Percentiles rank a stretch among this genome's conserved stretches.
phyloP scores from a whole-genome alignment of 768 basidiomycete genomes.

The Hypholoma fasciculare region DNA sequence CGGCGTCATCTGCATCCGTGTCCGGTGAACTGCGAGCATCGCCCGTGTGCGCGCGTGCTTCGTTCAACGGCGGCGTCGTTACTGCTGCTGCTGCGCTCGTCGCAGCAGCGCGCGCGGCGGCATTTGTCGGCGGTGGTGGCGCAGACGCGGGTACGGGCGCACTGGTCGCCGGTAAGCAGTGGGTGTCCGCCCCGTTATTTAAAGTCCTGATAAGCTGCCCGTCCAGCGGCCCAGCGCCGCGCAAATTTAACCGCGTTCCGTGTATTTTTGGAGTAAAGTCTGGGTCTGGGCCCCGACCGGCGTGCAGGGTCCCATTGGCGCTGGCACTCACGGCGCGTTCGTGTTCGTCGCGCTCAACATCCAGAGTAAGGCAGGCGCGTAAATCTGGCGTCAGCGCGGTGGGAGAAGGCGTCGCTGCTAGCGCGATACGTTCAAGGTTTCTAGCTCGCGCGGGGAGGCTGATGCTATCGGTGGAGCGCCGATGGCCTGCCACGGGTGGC shows the following conservation, averaged over 20 bases:
- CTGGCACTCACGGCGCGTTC: too few relatives aligned
- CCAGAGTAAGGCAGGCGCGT: too few relatives aligned
- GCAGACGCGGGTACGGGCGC: too few relatives aligned
- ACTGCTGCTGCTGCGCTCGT: too few relatives aligned
- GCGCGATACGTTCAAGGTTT: too few relatives aligned
- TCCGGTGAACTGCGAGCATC: too few relatives aligned
- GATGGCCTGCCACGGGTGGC: not conserved
- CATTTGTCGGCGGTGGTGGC: too few relatives aligned
- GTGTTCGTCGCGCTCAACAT: too few relatives aligned
- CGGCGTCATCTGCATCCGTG: not conserved
- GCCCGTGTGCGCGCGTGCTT: not conserved
- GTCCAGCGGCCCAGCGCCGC: not conserved
- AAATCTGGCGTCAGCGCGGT: too few relatives aligned
- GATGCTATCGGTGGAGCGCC: not conserved
- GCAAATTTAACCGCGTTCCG: not conserved
- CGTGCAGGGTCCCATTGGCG: not conserved
- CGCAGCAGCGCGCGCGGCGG: too few relatives aligned
- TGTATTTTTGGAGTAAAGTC: slow-evolving; percentile 1
- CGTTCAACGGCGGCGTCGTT: not conserved
- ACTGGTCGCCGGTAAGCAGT: not conserved
- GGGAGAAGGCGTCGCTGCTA: too few relatives aligned
- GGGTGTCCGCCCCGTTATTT: not conserved
- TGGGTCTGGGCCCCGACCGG: not conserved
- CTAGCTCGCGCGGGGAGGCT: not conserved
- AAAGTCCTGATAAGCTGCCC: slow-evolving; percentile 1